Percentiles rank a stretch among this genome's conserved stretches.
Conservation (phyloP, 768 basidiomycete genomes). For the Russula griseocarnosa region DNA sequence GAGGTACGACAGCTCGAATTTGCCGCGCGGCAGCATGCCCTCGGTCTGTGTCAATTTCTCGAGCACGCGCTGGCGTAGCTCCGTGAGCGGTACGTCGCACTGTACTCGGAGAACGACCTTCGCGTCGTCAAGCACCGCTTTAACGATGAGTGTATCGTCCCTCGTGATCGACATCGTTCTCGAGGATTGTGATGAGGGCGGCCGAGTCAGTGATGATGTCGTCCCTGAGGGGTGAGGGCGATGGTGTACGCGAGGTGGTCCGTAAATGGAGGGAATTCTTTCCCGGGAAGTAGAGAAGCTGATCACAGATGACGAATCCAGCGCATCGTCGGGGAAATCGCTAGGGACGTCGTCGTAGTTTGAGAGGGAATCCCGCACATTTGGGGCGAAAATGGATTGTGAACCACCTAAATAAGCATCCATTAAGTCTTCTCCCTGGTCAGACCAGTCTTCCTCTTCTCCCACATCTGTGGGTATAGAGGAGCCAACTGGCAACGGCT, state of each 20-base stretch:
- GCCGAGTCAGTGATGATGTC: background rate
- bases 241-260: background rate
- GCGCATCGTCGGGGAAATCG: background rate
- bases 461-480: conserved; percentile 28
- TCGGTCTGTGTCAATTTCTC: conserved; percentile 67
- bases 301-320: background rate
- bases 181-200: conserved; percentile 21
- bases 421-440: conserved; percentile 37
- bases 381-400: conserved; percentile 9
- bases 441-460: conserved; percentile 31
- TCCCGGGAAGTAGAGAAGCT: background rate
- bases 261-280: background rate
- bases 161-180: background rate
- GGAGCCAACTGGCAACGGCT: conserved; percentile 25
- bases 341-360: background rate
- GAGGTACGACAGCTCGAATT: conserved; percentile 55
- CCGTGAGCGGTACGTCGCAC: conserved; percentile 44
- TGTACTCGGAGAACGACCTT: conserved; percentile 60
- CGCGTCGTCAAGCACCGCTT: conserved; percentile 57
- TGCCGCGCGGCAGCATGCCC: conserved; percentile 47
- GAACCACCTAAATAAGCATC: conserved; percentile 44
- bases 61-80: conserved; percentile 54
- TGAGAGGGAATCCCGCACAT: background rate
- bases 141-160: conserved; percentile 46
- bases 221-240: background rate